Base-by-base conservation (phyloP, 1,139 yeast species). In the Blastobotrys ciferrii region DNA sequence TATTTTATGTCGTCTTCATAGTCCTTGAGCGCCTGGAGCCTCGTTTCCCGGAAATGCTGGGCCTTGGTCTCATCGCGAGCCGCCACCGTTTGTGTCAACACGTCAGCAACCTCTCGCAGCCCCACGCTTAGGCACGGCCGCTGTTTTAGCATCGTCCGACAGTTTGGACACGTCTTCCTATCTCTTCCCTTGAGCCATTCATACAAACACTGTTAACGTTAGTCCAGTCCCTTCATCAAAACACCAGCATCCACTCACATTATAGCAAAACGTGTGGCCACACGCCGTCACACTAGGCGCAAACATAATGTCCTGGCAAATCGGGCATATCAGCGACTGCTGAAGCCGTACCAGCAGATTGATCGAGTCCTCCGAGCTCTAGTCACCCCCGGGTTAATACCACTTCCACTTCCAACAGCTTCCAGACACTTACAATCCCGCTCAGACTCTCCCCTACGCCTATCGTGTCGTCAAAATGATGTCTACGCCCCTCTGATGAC, bases 251-350 rank as follows among this genome's bases (percentile, higher is more conserved):
- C 13, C n/a, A 52, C 61, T 39, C 47, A 59, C 62, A 19, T 57
- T 53, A 45, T 59, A 60, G 54, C 71, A 67, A 47, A 63, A 66
- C 1, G 67, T 57, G 45, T 67, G 71, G 2, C 71, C 71, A 49
- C 71, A 67, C 25, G 59, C 52, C 9, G 68, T 64, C 13, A 62
- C 58, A 45, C 58, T 58, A 11, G 71, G 71, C 32, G 57, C 58
- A 36, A 58, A 64, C 59, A 67, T 61, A 15, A 62, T 55, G 17
- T 65, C 65, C 44, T 64, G 69, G 52, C 71, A 67, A 23, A 67
- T 59, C 11, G 66, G 60, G 49, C 71, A 67, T 4, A 58, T 52
- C 36, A 66, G 37, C 15, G 52, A 49, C 28, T 58, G 55, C 45
- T 60, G 61, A 30, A 60, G 48, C 42, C 50, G 46, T 32, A 52